Base-by-base conservation (phyloP, 2,329 filamentous ascomycete genomes). In the Arachnopeziza araneosa region DNA sequence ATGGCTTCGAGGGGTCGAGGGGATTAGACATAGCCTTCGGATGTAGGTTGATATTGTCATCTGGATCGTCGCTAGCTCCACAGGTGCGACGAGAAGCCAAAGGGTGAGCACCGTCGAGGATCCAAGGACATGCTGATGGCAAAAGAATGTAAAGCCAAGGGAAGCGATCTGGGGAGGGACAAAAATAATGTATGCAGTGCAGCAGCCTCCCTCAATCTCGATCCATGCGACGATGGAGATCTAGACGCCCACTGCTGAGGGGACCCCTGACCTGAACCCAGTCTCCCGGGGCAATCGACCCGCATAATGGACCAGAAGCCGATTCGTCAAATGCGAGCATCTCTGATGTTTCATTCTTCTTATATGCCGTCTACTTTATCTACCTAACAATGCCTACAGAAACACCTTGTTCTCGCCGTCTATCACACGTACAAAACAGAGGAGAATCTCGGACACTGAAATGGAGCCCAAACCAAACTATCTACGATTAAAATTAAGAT, bases 401-500 rank as follows among this genome's bases (percentile, higher is more conserved):
- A 8, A 7, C 17, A 44, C 36, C 10, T 12, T 17, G 14, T 32
- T 7, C 30, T 19, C 36, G 36, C 36, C 17, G 4, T 19, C 10
- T 32, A 44, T 44, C 36, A 19, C 12, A 30, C 9, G 9, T 30
- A 30, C 26, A 9, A 8, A 8, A 7, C 6, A 44, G 4, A 44
- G 4, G 12, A 14, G 6, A 44, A 44, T 44, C 36, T 44, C 5
- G 36, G 17, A 14, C 6, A 14, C 17, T 14, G 12, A 8, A 14
- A 44, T 44, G 4, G 2, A 8, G 17, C 6, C 17, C 5, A 8
- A 19, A 5, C 12, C 6, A 5, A 44, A 14, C 66, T 72, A 78
- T 61, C 76, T 72, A 53, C 77, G 71, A 60, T 78, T 78, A 64
- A 77, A 79, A 64, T 79, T 79, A 44, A 79, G 66, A 66, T 74